Conservation (phyloP, 495 filamentous ascomycete genomes). For the Rhypophila decipiens region DNA sequence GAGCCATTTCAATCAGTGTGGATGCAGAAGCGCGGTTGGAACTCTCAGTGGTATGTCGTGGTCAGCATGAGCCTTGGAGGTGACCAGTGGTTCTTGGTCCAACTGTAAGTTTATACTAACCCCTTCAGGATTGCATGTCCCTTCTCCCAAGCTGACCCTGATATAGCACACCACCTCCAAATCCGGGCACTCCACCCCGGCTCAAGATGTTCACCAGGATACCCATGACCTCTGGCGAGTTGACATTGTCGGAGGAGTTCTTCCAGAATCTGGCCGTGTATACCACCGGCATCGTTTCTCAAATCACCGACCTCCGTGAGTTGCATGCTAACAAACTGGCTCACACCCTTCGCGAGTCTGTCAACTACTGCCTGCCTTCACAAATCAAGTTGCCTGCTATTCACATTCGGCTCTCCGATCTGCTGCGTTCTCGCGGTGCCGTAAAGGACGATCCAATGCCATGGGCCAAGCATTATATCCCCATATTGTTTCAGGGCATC, state of each 20-base stretch:
- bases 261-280: conserved; percentile 35
- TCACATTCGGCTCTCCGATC: conserved; percentile 35
- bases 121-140: not conserved
- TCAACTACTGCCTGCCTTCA: conserved; percentile 20
- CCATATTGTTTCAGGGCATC: conserved; percentile 46
- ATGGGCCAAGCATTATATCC: conserved; percentile 52
- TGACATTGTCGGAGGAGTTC: conserved; percentile 29
- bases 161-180: conserved; percentile 9
- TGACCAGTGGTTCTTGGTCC: conserved; percentile 70
- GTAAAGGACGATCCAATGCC: conserved; percentile 3
- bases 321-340: conserved; percentile 31
- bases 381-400: conserved; percentile 39
- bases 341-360: conserved; percentile 17
- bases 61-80: conserved; percentile 65
- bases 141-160: not conserved
- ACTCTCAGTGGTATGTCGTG: conserved; percentile 59
- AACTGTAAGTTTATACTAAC: conserved; percentile 41
- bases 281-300: conserved; percentile 34
- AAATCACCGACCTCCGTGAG: conserved; percentile 37
- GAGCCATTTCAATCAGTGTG: conserved; percentile 55
- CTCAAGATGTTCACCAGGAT: conserved; percentile 28
- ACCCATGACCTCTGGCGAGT: conserved; percentile 29
- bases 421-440: conserved; percentile 20
- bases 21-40: conserved; percentile 58
- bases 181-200: conserved; percentile 11